Base-by-base conservation (phyloP, 805 yeast species). In the Clavispora vitiphila region DNA sequence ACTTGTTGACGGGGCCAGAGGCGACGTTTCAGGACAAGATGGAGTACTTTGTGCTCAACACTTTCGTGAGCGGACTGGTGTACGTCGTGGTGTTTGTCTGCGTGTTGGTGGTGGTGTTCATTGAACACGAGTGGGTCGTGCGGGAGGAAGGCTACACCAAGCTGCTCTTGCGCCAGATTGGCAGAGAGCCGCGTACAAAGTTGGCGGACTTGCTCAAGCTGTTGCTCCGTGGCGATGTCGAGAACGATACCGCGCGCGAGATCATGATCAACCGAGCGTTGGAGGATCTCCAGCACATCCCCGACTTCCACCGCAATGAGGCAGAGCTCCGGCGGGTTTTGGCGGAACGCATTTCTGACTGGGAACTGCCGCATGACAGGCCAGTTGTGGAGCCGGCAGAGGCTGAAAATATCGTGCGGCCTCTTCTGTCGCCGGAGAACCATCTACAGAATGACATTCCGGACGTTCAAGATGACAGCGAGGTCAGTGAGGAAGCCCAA, bases 121-220 rank as follows among this genome's bases (percentile, higher is more conserved):
- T 80, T 18, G 80, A 76, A 46, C 84, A 82, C 55, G 89, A 83
- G 50, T 80, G 84, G 78, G 83, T 84, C 12, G 76, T 78, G 1
- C 66, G 80, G 41, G 95, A 85, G 57, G 79, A 80, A 37, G 88
- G 87, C 0, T 83, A 81, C 57, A 60, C 67, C 22, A 79, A 77
- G 54, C 69, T 83, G 56, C 64, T 84, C 14, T 57, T 72, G 40
- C 77, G 70, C 47, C 76, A 73, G 44, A 76, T 85, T 35, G 93
- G 93, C 2, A 72, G 65, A 37, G 78, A 72, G 46, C 73, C 75
- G 31, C 60, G 69, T 38, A 61, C 72, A 11, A 67, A 62, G 42
- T 59, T 69, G 45, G 58, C 61, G 22, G 70, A 67, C 40, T 54
- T 67, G 63, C 56, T 68, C 24, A 38, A 34, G 19, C 55, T 30